Evolutionary conservation across 257 asterid genomes (phyloP), one percentile per base, ranked within the genome.

Genomic region (Nicotiana tomentosiformis): DNA sequence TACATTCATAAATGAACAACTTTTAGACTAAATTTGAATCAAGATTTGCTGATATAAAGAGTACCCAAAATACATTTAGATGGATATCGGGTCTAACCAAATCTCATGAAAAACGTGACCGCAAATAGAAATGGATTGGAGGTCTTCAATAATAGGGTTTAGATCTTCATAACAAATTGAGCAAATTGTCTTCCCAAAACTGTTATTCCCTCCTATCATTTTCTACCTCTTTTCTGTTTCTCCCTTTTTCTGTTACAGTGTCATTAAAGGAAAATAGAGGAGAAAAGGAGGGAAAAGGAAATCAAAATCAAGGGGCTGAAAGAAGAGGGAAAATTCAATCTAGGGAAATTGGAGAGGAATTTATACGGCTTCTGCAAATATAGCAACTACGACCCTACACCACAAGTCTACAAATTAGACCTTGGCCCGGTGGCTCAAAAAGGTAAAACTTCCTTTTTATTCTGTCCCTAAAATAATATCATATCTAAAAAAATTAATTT

Each of bases 71-170:
- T 16, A 35, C 2, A 35, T 67, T 35, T 18, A 20, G 78, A 70
- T 2, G 33, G 60, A 72, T 58, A n/a, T 43, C 49, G 49, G 57
- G 37, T 77, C 89, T 81, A 20, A 94, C 99, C 98, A 94, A 87
- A 96, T 97, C 86, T 96, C 99, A 88, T 96, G 99, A 88, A 96
- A 93, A 76, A 96, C 99, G 53, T 96, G 99, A 84, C 99, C 99
- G 85, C 99, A 96, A 33, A 94, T 86, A 58, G 93, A 92, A 82
- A 96, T 93, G 14, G 96, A 86, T 82, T 94, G 98, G 29, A 94
- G 97, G 74, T 96, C 98, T 89, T 93, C 98, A 58, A 87, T 83
- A 7, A 91, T 60, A 33, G 99, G 99, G 61, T 96, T 96, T 83
- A 94, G 97, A 83, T 96, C 99, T 86, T 96, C 99, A 77, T 84